Base-by-base conservation (phyloP, 192 early-diverging fungal species). In the Rhizophlyctis rosea region DNA sequence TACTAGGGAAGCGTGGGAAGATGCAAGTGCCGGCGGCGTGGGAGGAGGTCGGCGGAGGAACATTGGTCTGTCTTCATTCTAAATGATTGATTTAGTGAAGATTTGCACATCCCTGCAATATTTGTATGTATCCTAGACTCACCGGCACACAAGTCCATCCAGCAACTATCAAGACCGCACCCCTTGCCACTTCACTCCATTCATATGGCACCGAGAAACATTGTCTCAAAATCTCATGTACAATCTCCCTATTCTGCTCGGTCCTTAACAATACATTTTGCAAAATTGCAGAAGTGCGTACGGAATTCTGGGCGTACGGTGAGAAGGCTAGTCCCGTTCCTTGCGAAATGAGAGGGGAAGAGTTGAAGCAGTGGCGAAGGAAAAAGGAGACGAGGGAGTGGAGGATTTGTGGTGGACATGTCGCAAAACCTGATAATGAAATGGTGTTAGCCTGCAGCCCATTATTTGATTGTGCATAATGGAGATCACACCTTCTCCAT, bases 201-300 rank as follows among this genome's bases (percentile, higher is more conserved):
- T 67, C 75, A 50, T 68, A 74, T 5, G 90, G 90, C 16, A 88
- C 29, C 36, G 86, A 57, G n/a, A 92, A 61, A 3, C 80, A 73
- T 67, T 93, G 91, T 48, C 86, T 68, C 2, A 92, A 55, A 44
- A 88, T 75, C 62, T 93, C 91, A 65, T 93, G 90, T 23, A 89
- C 72, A 33, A 90, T 76, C 64, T 93, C 90, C 1, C 90, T 63
- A 50, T 86, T 88, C 39, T 82, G 75, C 0, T 75, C 64, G 25
- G 50, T 27, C 27, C 57, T 49, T 16, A 74, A 50, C 23, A 74
- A 39, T 16, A 74, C 25, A 0, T 14, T 18, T 27, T 55, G 65
- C 23, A 72, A 47, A 1, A 50, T 27, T 34, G 48, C 34, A 7
- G 57, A 24, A 4, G 62, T 47, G 16, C 28, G n/a, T 56, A 29